Percentiles rank a stretch among this genome's conserved stretches.
Evolutionary conservation across 2,329 filamentous ascomycete species (phyloP).

Genomic region (Clarireedia paspali): DNA sequence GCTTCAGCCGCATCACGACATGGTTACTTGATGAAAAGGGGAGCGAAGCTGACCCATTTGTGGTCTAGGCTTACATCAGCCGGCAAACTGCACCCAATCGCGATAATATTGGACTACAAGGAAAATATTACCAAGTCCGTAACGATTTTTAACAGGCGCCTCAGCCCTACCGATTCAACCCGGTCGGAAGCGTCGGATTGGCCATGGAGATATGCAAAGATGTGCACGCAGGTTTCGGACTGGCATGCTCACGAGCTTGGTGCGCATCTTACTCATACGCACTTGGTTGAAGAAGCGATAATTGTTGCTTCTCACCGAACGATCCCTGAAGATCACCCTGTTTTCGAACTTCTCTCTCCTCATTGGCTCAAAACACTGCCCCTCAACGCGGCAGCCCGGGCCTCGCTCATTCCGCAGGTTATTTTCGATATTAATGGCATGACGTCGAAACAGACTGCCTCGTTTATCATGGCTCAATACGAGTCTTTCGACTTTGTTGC

Average conservation of each 20-base stretch:
- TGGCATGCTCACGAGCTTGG: conserved; percentile 41
- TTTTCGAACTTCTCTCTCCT: conserved; percentile 37
- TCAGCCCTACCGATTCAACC: conserved; percentile 27
- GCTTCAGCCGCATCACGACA: too few species aligned
- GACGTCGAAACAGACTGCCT: not conserved
- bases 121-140: conserved; percentile 36
- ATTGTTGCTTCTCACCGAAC: conserved; percentile 39
- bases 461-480: not conserved
- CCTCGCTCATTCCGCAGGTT: conserved; percentile 37
- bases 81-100: conserved; percentile 40
- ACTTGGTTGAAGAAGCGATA: conserved; percentile 41
- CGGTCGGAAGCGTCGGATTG: conserved; percentile 36
- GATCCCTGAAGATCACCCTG: conserved; percentile 35
- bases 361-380: conserved; percentile 45
- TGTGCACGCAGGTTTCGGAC: conserved; percentile 39
- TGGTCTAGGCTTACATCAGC: conserved; percentile 16
- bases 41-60: not conserved
- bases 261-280: conserved; percentile 38
- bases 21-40: not conserved
- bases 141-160: conserved; percentile 40
- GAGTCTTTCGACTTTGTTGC: conserved; percentile 3
- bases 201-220: conserved; percentile 46
- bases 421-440: conserved; percentile 31
- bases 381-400: conserved; percentile 40
- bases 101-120: conserved; percentile 41